A percentile compares a stretch with the other conserved stretches of the same genome.
phyloP scores from a whole-genome alignment of 31 red algal species.

The Porphyra umbilicalis region DNA sequence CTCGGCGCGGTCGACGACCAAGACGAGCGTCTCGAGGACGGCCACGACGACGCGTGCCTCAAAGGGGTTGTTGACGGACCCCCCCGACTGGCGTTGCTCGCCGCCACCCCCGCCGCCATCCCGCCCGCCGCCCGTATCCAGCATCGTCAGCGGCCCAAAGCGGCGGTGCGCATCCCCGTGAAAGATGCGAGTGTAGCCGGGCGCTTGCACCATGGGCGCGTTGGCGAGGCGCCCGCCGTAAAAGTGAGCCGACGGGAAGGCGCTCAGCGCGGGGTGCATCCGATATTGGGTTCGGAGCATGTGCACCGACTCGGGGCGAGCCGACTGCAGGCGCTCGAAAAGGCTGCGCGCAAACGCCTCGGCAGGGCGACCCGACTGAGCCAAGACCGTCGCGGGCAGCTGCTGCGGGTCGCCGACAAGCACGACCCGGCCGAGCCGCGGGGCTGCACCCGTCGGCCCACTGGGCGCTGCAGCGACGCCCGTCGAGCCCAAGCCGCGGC shows the following conservation, averaged over 20 bases:
- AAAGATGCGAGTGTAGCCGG: conserved; percentile 20
- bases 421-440: background rate
- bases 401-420: conserved; percentile 71
- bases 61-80: conserved; percentile 46
- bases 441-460: background rate
- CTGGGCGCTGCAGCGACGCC: background rate
- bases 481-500: background rate
- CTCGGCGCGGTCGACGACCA: conserved; percentile 17
- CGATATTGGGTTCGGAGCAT: conserved; percentile 47
- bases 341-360: conserved; percentile 27
- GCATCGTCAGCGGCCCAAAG: conserved; percentile 72
- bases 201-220: conserved; percentile 6
- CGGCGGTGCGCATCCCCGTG: conserved; percentile 23
- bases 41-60: conserved; percentile 44
- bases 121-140: conserved; percentile 27
- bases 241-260: conserved; percentile 39
- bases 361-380: conserved; percentile 6
- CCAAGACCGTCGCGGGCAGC: conserved; percentile 58
- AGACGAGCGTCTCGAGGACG: conserved; percentile 24
- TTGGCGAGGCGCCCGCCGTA: conserved; percentile 32
- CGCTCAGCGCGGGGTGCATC: conserved; percentile 43
- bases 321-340: conserved; percentile 31
- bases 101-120: background rate
- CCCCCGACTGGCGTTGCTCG: conserved; percentile 15
- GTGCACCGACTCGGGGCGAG: conserved; percentile 1